Evolutionary conservation across 2,329 filamentous ascomycete species (phyloP), one percentile per base, ranked within the genome.

Genomic region (Coniochaeta prunicola): DNA sequence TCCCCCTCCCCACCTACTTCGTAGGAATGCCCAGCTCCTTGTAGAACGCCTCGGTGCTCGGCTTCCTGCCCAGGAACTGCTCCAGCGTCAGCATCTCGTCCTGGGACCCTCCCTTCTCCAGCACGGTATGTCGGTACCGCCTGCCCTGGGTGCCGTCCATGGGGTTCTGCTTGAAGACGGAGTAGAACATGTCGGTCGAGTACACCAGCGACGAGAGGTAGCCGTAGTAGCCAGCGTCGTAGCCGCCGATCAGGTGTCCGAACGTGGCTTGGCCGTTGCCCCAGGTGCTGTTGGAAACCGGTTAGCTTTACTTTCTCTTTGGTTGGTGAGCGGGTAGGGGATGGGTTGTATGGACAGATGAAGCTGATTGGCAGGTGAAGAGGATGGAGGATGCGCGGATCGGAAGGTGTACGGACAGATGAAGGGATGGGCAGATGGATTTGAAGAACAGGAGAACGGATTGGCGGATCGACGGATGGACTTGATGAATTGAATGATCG

Each of bases 131-230:
- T 58, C 90, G 81, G 74, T 93, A 94, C 60, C 89, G 76, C 15
- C 90, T 80, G 1, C 90, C 90, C 69, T 91, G 84, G 64, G 81
- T 82, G 33, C 79, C 80, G 70, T 92, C 83, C 89, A 93, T 92
- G 0, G 90, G 90, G 70, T 92, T 80, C 65, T 83, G 78, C 76
- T 88, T 87, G 76, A 94, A 94, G 53, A 89, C 86, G 0, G 82
- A 82, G 74, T 90, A 86, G 78, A 93, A 96, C 89, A 96, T 93
- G 73, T 96, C 90, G 28, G 88, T 83, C 24, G 86, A 90, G 74
- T 92, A 94, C 19, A 94, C 91, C 71, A 91, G 83, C 1, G 87
- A 91, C 63, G 83, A 88, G 34, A 88, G 75, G 69, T 88, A 89
- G 66, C 85, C 85, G 71, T 94, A 94, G 76, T 93, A 93, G 48